Conservation (phyloP, 306 rosid species). For the Gleditsia sinensis region DNA sequence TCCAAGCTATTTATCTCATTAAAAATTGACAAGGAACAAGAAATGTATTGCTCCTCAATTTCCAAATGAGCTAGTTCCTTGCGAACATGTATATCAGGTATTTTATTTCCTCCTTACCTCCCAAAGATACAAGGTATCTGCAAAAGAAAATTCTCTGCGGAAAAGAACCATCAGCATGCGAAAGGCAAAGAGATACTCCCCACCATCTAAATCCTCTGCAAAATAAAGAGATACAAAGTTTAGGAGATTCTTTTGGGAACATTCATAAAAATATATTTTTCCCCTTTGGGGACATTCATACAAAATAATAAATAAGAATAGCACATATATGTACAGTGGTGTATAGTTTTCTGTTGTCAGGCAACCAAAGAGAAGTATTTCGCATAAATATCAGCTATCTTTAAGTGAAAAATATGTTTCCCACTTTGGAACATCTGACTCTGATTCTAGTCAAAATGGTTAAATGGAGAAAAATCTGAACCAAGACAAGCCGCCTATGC, state of each 20-base stretch:
- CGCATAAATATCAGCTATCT: constrained; percentile 9
- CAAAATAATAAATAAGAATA: not conserved
- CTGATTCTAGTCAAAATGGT: constrained; percentile 9
- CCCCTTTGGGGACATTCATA: not conserved
- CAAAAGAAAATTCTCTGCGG: constrained; percentile 94
- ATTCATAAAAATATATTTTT: not conserved
- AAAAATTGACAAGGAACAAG: not conserved
- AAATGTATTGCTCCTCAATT: not conserved
- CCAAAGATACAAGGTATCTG: constrained; percentile 94
- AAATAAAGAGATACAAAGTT: constrained; percentile 35
- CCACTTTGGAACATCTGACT: constrained; percentile 2
- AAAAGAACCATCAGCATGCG: constrained; percentile 99
- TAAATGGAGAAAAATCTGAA: constrained; percentile 18
- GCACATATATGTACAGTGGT: not conserved
- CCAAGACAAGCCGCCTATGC: constrained; percentile 18
- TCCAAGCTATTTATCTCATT: constrained; percentile 30
- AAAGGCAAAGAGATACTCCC: constrained; percentile 92
- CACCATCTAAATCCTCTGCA: constrained; percentile 93
- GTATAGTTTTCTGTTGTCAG: not conserved
- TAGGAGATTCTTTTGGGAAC: constrained; percentile 1
- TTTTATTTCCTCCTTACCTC: constrained; percentile 66
- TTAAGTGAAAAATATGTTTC: not conserved
- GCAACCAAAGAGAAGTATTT: constrained; percentile 4
- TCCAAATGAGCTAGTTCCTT: not conserved
- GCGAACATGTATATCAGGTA: constrained; percentile 14